Conservation (phyloP, 2,329 filamentous ascomycete genomes). For the Penicillium sp. region DNA sequence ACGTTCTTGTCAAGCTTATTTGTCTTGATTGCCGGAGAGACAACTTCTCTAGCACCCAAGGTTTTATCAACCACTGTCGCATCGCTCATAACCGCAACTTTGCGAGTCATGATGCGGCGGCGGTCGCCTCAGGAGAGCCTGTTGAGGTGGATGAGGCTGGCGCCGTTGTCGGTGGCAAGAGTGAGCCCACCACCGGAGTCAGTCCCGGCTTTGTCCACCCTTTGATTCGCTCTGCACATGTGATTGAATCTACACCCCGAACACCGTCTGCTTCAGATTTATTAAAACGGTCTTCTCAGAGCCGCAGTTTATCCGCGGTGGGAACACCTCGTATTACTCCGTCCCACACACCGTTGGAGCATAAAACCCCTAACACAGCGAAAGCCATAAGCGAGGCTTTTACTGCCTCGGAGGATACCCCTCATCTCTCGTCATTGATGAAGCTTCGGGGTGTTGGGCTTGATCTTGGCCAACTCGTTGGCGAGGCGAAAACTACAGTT, state of each 20-base stretch:
- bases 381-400: constrained; percentile 46
- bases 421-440: constrained; percentile 71
- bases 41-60: constrained; percentile 94
- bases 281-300: constrained; percentile 24
- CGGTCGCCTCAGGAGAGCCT: constrained; percentile 81
- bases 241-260: constrained; percentile 28
- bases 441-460: constrained; percentile 65
- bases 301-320: constrained; percentile 25
- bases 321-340: constrained; percentile 30
- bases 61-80: constrained; percentile 99
- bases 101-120: constrained; percentile 94
- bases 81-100: constrained; percentile 93
- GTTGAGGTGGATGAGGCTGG: constrained; percentile 71
- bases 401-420: constrained; percentile 62
- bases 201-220: constrained; percentile 64
- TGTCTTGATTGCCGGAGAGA: constrained; percentile 87
- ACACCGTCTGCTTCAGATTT: constrained; percentile 23
- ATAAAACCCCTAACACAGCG: constrained; percentile 24
- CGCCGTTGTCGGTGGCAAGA: constrained; percentile 48
- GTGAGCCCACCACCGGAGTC: constrained; percentile 34
- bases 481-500: constrained; percentile 56
- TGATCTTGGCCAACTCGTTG: constrained; percentile 63
- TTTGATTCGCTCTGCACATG: constrained; percentile 61
- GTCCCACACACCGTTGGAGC: constrained; percentile 7
- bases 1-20: constrained; percentile 84